Evolutionary conservation across 768 basidiomycete genomes (phyloP), one percentile per base, ranked within the genome.

Genomic region (Leucocoprinus leucothites): DNA sequence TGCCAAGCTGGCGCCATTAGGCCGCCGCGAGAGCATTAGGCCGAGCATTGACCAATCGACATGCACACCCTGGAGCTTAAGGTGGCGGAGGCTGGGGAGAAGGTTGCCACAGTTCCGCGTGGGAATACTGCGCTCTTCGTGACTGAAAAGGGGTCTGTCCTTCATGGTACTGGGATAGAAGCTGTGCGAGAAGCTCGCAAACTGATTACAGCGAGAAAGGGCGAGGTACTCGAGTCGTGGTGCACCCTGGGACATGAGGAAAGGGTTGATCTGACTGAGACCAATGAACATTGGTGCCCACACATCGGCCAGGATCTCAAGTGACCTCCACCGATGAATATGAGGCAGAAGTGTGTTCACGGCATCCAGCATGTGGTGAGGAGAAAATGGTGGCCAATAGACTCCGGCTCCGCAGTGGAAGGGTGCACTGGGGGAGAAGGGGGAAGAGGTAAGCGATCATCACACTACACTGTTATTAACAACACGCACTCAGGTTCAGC

Each of bases 181-280:
- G 24, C 65, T 60, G 16, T 69, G 69, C 4, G 69, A 69, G 61
- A 76, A 77, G 59, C 78, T 74, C 49, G 75, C 71, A 60, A 77
- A 82, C 54, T 82, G 80, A 61, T 84, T 84, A 67, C 82, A 86
- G 28, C 79, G 78, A 75, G 84, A 81, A 18, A 86, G 69, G 24
- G 74, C 73, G 43, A 86, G 66, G 4, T 73, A 76, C 63, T 82
- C 77, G 40, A 84, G 74, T 19, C 62, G 61, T 7, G 75, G 74
- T 8, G 77, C 76, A 38, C 75, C 73, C 25, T 58, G 45, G 14
- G 65, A 61, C 28, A 64, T 59, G 51, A 78, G 63, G 13, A 59
- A 50, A 7, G 69, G 67, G 58, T 80, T 78, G 34, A 85, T 73
- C 9, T 69, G 64, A 22, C 64, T 60, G 16, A 86, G 70, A 9